phyloP scores from a whole-genome alignment of 306 rosid genomes.

The Corylus americana region DNA sequence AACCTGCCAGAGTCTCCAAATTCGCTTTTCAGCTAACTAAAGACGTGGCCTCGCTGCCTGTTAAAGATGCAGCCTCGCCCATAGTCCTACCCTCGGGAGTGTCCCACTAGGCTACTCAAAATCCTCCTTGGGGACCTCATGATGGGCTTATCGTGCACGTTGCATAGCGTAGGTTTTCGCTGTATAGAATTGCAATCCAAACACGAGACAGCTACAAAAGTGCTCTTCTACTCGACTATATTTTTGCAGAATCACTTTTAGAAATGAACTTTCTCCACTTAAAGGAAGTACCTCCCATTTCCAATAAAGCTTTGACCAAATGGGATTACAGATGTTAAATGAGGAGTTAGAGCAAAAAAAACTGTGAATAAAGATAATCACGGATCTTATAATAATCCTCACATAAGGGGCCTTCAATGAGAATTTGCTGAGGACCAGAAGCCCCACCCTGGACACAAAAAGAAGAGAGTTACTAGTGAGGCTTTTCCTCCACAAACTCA shows the following conservation, averaged over 20 bases:
- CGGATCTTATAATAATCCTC: conserved; percentile 88
- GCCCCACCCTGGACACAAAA: conserved; percentile 66
- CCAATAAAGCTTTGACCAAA: neutral
- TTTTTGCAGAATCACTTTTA: neutral
- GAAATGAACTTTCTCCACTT: neutral
- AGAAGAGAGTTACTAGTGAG: conserved; percentile 11
- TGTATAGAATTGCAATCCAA: neutral
- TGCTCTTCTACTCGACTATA: too few relatives aligned
- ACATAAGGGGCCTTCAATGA: conserved; percentile 88
- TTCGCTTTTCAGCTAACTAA: too few relatives aligned
- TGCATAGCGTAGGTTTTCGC: too few relatives aligned
- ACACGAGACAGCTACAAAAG: neutral
- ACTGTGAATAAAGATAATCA: conserved; percentile 76
- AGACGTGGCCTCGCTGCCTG: too few relatives aligned
- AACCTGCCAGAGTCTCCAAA: too few relatives aligned
- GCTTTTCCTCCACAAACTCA: conserved; percentile 13
- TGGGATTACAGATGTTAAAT: conserved; percentile 11
- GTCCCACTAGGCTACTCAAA: too few relatives aligned
- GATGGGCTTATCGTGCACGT: too few relatives aligned
- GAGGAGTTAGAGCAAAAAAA: conserved; percentile 65
- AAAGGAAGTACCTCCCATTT: neutral
- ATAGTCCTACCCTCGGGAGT: too few relatives aligned
- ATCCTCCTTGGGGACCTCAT: too few relatives aligned
- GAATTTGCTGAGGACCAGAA: conserved; percentile 84
- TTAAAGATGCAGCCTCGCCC: too few relatives aligned